Base-by-base conservation (phyloP, 257 asterid genomes). In the Gentiana macrophylla region DNA sequence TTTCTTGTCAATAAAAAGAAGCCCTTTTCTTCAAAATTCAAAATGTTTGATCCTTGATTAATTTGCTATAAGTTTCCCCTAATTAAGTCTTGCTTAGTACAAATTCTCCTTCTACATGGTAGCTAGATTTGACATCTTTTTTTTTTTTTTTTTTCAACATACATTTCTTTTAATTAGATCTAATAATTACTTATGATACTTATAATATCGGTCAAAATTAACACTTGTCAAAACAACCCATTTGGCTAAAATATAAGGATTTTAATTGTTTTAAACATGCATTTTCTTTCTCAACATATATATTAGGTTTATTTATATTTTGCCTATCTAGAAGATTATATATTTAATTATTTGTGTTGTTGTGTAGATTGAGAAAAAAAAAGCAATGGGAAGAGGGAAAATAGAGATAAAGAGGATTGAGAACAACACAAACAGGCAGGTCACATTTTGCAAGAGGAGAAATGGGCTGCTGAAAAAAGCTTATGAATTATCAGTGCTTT, bases 391-490 rank as follows among this genome's bases (percentile, higher is more conserved):
- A 35, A 74, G 97, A 65, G 96, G 94, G 13, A 84, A 88, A 70
- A 84, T 84, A 45, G 94, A 84, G 81, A 88, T 88, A 61, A 84
- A 88, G 84, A 77, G 90, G 80, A 88, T 88, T 3, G 96, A 88
- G 67, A 88, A 84, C 68, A 88, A 82, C 73, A 88, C 95, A 2
- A 88, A 80, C 49, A 70, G 97, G 46, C 97, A 88, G 50, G 97
- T 88, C 35, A 88, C 97, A 1, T 88, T 88, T 52, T 88, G 97
- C 84, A 88, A 88, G 79, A 64, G 97, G 33, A 83, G 97, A 52
- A 88, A 84, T 71, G 95, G 97, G 33, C 82, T 84, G 0, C 49
- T 87, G 69, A 87, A 87, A 74, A 87, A 87, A 62, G 96, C 96
- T n/a, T 87, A 84, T 55, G 96, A 87, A 53, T 89, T 87, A 38